Base-by-base conservation (phyloP, 768 basidiomycete genomes). In the Coprinopsis sp. region DNA sequence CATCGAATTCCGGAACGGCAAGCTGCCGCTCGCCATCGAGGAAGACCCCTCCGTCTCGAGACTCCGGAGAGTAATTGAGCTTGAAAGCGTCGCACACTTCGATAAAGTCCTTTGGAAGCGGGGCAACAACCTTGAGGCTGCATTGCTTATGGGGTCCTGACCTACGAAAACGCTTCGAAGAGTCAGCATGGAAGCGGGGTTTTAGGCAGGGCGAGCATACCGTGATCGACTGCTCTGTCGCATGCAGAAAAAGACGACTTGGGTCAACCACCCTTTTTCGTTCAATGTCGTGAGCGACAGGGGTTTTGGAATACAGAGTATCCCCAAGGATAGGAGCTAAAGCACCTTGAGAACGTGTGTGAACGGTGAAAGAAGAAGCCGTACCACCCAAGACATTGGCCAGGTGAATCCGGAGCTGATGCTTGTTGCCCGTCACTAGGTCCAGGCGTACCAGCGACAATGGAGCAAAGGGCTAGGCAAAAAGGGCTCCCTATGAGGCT, bases 241-340 rank as follows among this genome's bases (percentile, higher is more conserved):
- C 72, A 50, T 87, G 84, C 7, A 85, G 63, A 54, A 78, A 85
- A 25, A 83, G 58, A n/a, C 75, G 72, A 47, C 76, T 67, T 24
- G 66, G 51, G 1, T 72, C 74, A 2, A 80, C 52, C 28, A 46
- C 54, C 33, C 64, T 55, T 14, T 54, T 33, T 2, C 51, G 36
- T 5, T 46, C 46, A 13, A 73, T 58, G 13, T 59, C 49, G 5
- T 57, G 49, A 5, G 64, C 50, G 48, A 64, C 46, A 25, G 54
- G 48, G 40, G 57, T 73, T 4, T 56, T 63, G 30, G 80, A 74
- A 54, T 84, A 76, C 2, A 76, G 50, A 1, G 55, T 56, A 54
- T 87, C 84, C 2, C 85, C 84, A 8, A 87, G 65, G 39, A 87
- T 78, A 14, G 84, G 84, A 23, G 78, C 84, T 87, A 50, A 39